phyloP scores from a whole-genome alignment of 2,329 filamentous ascomycete genomes.

The Aschersonia sp. region DNA sequence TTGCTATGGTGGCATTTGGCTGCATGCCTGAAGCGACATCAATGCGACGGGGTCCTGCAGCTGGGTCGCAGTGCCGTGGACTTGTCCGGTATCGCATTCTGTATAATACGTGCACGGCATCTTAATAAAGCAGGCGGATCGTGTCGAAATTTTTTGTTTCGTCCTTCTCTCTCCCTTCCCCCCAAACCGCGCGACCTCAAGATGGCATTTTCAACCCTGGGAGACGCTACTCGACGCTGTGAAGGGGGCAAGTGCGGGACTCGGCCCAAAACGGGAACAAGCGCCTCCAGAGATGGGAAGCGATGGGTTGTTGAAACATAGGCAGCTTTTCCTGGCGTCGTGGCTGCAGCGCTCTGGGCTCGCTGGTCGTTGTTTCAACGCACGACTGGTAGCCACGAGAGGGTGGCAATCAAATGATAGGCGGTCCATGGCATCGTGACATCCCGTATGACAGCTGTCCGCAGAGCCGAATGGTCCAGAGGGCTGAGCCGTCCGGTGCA shows the following conservation, averaged over 20 bases:
- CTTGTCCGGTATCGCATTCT: neutral
- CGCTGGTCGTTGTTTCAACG: neutral
- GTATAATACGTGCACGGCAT: neutral
- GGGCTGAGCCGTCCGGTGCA: too few species aligned
- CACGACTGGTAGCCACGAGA: neutral
- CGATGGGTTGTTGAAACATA: neutral
- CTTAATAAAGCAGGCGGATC: too few species aligned
- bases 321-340: too few species aligned
- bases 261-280: neutral
- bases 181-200: too few species aligned
- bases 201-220: too few species aligned
- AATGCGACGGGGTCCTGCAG: neutral
- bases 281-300: neutral
- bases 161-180: too few species aligned
- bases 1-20: constrained; percentile 1
- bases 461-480: too few species aligned
- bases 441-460: neutral
- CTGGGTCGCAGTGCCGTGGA: neutral
- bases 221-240: neutral
- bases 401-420: neutral
- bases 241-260: neutral
- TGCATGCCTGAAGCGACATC: neutral
- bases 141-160: too few species aligned
- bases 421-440: neutral
- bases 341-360: too few species aligned